Percentiles rank a stretch among this genome's conserved stretches.
Conservation (phyloP, 345 rosid genomes). For the Citrus medica region DNA sequence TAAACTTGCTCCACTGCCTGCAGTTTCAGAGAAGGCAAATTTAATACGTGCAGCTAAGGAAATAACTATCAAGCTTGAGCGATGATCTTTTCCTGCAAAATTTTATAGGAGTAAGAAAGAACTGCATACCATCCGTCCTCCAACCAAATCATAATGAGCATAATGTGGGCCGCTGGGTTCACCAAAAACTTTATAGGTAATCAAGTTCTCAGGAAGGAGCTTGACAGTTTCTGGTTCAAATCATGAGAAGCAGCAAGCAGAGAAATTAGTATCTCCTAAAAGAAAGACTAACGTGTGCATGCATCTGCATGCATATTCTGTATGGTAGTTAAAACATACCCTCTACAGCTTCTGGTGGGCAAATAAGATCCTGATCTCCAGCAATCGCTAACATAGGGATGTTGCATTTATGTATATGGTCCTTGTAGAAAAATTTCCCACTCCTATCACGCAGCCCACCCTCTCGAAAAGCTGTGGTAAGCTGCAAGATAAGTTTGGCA, state of each 20-base stretch:
- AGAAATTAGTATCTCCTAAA: slow-evolving; percentile 3
- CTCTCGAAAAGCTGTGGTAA: slow-evolving; percentile 81
- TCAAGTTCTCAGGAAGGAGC: slow-evolving; percentile 52
- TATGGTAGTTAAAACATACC: slow-evolving; percentile 36
- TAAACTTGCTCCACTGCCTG: slow-evolving; percentile 95
- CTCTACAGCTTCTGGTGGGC: slow-evolving; percentile 91
- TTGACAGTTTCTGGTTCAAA: slow-evolving; percentile 49
- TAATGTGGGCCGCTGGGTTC: slow-evolving; percentile 62
- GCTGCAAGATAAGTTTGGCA: slow-evolving; percentile 85
- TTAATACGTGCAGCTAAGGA: neutral
- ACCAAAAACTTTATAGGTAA: slow-evolving; percentile 57
- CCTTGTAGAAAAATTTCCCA: slow-evolving; percentile 75
- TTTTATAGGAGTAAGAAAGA: slow-evolving; percentile 1
- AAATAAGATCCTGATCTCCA: slow-evolving; percentile 87
- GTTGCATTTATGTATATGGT: slow-evolving; percentile 48
- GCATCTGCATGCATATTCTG: neutral
- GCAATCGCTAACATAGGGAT: slow-evolving; percentile 89
- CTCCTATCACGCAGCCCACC: slow-evolving; percentile 80
- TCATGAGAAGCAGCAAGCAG: slow-evolving; percentile 4
- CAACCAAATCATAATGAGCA: slow-evolving; percentile 80
- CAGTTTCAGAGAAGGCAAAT: slow-evolving; percentile 1
- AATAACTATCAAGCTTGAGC: slow-evolving; percentile 8
- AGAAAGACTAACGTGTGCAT: neutral
- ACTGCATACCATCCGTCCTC: slow-evolving; percentile 57
- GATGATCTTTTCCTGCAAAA: neutral